Conservation (phyloP, 495 filamentous ascomycete species). For the Podospora fimiseda region DNA sequence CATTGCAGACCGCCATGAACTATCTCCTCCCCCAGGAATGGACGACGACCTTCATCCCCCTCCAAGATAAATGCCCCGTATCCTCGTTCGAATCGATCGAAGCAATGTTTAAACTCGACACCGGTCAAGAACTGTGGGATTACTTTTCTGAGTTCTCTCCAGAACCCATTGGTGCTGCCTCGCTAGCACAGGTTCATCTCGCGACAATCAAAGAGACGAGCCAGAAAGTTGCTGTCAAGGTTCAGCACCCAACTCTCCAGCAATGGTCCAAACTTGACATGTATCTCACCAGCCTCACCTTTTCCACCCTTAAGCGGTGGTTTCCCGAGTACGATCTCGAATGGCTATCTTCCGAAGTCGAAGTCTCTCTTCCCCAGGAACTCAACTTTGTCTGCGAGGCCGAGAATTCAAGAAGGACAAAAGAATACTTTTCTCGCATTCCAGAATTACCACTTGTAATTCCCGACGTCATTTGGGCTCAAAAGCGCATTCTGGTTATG, state of each 20-base stretch:
- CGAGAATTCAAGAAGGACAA: slow-evolving; percentile 70
- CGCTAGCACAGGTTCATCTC: slow-evolving; percentile 88
- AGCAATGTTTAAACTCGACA: slow-evolving; percentile 78
- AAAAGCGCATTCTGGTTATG: slow-evolving; percentile 90
- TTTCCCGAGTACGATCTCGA: slow-evolving; percentile 97
- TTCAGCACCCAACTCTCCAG: slow-evolving; percentile 85
- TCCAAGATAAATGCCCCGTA: slow-evolving; percentile 93
- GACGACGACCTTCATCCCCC: slow-evolving; percentile 91
- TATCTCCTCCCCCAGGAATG: slow-evolving; percentile 92
- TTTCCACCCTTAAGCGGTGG: slow-evolving; percentile 80
- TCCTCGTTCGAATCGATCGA: slow-evolving; percentile 85
- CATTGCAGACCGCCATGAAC: slow-evolving; percentile 72
- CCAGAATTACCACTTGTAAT: slow-evolving; percentile 74
- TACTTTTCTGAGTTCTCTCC: slow-evolving; percentile 78
- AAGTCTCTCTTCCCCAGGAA: slow-evolving; percentile 81
- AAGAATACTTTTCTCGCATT: slow-evolving; percentile 67
- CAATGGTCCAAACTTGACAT: slow-evolving; percentile 92
- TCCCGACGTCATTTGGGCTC: slow-evolving; percentile 84
- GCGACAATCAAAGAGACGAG: slow-evolving; percentile 81
- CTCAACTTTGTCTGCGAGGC: slow-evolving; percentile 86
- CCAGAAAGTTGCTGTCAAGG: slow-evolving; percentile 92
- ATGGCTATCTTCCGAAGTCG: slow-evolving; percentile 93
- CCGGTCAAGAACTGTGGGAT: slow-evolving; percentile 68
- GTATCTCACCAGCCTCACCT: slow-evolving; percentile 78
- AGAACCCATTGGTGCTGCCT: slow-evolving; percentile 82